Evolutionary conservation across 192 early-diverging fungal genomes (phyloP), one percentile per base, ranked within the genome.

Genomic region (Gonapodya prolifera): DNA sequence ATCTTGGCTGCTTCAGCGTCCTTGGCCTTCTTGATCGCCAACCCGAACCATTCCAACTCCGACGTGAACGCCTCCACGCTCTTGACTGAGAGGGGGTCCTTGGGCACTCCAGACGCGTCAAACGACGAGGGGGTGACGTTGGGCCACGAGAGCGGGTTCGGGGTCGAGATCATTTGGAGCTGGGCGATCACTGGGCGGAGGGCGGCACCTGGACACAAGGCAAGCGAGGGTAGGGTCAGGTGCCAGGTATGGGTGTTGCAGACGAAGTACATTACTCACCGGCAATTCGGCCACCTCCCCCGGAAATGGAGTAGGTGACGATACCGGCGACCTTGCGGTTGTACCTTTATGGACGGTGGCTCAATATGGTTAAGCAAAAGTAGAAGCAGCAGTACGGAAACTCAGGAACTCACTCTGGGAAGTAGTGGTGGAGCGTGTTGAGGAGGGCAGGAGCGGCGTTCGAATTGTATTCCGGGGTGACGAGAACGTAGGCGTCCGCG

Each of bases 391-490:
- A n/a, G n/a, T n/a, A n/a, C n/a, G n/a, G n/a, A n/a, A n/a, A n/a
- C n/a, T n/a, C n/a, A n/a, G n/a, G n/a, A n/a, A n/a, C n/a, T n/a
- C n/a, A n/a, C 69, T 83, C 82, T 29, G 28, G n/a, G 34, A 69
- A 35, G 77, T 82, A 83, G 76, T 83, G 79, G 73, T 77, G 34
- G 78, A 83, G 70, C 61, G 79, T 70, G 76, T 83, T 83, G 31
- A 75, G 34, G 35, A 83, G 77, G 31, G 81, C 82, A 0, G 82
- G 82, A 2, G 82, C 80, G 30, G 82, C 77, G n/a, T 69, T 80
- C 34, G 45, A 33, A 36, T 83, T 83, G 75, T 83, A 83, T 61
- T 83, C 82, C 1, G 82, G 78, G 23, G 81, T 75, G 34, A 75
- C 69, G n/a, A 83, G 31, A 31, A 83, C 32, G 34, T 79, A 83